phyloP scores from a whole-genome alignment of 2,329 filamentous ascomycete species.

The Ophiosphaerella narmari region DNA sequence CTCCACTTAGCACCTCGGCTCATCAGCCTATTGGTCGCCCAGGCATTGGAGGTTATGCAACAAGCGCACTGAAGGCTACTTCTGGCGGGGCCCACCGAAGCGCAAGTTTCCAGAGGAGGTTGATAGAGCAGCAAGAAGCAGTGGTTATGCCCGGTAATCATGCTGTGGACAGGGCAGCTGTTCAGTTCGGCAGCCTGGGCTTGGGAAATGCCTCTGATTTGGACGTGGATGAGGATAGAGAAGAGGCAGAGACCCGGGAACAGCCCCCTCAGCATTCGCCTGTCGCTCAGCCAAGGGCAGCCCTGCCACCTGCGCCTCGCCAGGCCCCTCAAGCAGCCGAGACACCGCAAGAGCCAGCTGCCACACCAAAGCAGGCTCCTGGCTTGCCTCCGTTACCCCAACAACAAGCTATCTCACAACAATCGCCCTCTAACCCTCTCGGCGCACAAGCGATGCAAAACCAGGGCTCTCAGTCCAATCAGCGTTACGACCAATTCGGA shows the following conservation, averaged over 20 bases:
- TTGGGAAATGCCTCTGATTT: slow-evolving; percentile 71
- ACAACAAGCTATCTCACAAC: slow-evolving; percentile 52
- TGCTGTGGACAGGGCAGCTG: slow-evolving; percentile 87
- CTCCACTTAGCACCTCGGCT: slow-evolving; percentile 60
- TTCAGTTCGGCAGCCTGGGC: slow-evolving; percentile 96
- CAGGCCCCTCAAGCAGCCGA: slow-evolving; percentile 50
- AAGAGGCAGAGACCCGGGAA: slow-evolving; percentile 91
- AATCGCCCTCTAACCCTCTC: slow-evolving; percentile 51
- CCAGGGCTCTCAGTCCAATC: slow-evolving; percentile 51
- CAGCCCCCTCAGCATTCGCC: slow-evolving; percentile 94
- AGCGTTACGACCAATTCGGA: slow-evolving; percentile 66
- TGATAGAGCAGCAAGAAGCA: slow-evolving; percentile 94
- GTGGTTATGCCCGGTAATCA: slow-evolving; percentile 98
- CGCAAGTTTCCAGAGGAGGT: slow-evolving; percentile 80
- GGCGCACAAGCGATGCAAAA: slow-evolving; percentile 61
- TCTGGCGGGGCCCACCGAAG: slow-evolving; percentile 63
- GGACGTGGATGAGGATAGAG: slow-evolving; percentile 90
- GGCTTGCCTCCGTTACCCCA: slow-evolving; percentile 65
- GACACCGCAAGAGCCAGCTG: slow-evolving; percentile 45
- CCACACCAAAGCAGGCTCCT: slow-evolving; percentile 64
- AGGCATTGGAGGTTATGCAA: slow-evolving; percentile 73
- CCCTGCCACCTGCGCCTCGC: slow-evolving; percentile 73
- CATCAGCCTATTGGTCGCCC: slow-evolving; percentile 65
- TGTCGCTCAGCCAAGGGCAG: slow-evolving; percentile 79
- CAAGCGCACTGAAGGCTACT: slow-evolving; percentile 82